Evolutionary conservation across 23 red algal species (phyloP), one percentile per base, ranked within the genome.

Genomic region (Chondrus crispus): DNA sequence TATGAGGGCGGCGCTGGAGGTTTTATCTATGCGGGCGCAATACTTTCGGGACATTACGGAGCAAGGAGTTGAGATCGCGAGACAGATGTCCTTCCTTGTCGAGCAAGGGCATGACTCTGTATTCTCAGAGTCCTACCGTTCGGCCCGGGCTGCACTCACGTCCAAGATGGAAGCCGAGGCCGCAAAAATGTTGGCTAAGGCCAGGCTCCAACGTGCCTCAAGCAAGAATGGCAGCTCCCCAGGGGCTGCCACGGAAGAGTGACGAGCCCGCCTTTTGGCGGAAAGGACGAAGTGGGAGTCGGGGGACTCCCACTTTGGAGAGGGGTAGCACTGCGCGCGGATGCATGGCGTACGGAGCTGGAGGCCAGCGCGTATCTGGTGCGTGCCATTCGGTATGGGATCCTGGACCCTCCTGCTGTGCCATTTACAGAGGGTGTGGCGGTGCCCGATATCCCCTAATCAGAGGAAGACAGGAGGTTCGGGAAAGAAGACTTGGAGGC

Each of bases 11-110:
- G 38, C 44, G 71, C 26, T 46, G 8, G 2, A 77, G 71, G 0
- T 77, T 9, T 48, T 77, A 22, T 7, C 12, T 10, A 77, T 77
- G 1, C 13, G 71, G 24, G 71, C 71, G 10, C 71, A 77, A 44
- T 77, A 77, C 71, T 77, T 48, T 77, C 71, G 20, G 12, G 71
- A 77, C 19, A 77, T 77, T 37, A 20, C 38, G 32, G 71, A 77
- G 13, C 71, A 77, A 12, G 13, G 22, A 7, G 11, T 77, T 20
- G 13, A 77, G 1, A 38, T 42, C 9, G 38, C 71, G 13, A 42
- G 71, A 38, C 71, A 77, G 44, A 77, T 77, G 26, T 24, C 71
- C 26, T 77, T 77, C 43, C 2, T 40, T 77, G 71, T 77, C 26
- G 71, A 40, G 71, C 71, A 77, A 46, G 44, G 71, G 37, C 37